Percentiles rank a stretch among this genome's conserved stretches.
Conservation (phyloP, 1,284 basidiomycete genomes). For the Coniferiporia sulphurascens region DNA sequence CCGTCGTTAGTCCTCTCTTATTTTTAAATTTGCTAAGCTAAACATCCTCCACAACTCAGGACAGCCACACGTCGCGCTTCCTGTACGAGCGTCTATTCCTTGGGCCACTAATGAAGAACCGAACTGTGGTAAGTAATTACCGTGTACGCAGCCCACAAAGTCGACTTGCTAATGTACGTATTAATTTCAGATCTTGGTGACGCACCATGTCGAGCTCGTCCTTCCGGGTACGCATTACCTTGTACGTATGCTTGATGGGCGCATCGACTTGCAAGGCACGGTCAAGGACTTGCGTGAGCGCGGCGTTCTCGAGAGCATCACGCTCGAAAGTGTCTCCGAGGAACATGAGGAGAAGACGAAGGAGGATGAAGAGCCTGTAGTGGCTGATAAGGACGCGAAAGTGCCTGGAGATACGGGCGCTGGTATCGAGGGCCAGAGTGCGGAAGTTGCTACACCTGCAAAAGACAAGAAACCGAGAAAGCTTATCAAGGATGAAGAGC, state of each 20-base stretch:
- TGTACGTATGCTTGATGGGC: slow-evolving; percentile 69
- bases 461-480: slow-evolving; percentile 50
- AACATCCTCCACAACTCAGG: slow-evolving; percentile 33
- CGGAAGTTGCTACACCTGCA: background rate
- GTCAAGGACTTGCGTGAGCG: slow-evolving; percentile 52
- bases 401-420: too few species aligned
- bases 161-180: background rate
- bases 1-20: slow-evolving; percentile 45
- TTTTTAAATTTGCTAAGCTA: background rate
- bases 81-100: slow-evolving; percentile 59
- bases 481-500: slow-evolving; percentile 64
- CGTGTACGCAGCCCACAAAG: background rate
- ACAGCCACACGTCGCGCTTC: slow-evolving; percentile 70
- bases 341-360: slow-evolving; percentile 25
- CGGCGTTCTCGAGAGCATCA: slow-evolving; percentile 56
- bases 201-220: slow-evolving; percentile 72
- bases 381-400: too few species aligned
- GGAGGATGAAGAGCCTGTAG: too few species aligned
- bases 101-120: slow-evolving; percentile 58
- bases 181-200: slow-evolving; percentile 52
- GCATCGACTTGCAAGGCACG: slow-evolving; percentile 64
- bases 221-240: slow-evolving; percentile 65
- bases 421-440: background rate
- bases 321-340: slow-evolving; percentile 37
- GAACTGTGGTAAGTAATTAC: slow-evolving; percentile 52